phyloP scores from a whole-genome alignment of 768 basidiomycete species.

The Gymnopilus junonius region DNA sequence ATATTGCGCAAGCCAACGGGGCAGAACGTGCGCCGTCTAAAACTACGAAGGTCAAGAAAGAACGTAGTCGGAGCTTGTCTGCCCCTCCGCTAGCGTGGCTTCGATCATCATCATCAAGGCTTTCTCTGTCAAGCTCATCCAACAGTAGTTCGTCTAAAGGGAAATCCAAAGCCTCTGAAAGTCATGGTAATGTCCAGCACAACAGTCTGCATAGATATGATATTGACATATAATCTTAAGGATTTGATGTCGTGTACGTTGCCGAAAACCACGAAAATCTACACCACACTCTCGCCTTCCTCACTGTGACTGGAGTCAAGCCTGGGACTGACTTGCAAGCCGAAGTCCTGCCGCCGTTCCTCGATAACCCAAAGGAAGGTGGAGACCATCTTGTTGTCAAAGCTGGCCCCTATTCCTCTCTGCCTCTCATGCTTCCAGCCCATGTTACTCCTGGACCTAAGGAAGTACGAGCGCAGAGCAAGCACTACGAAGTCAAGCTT shows the following conservation, averaged over 20 bases:
- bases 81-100: conserved; percentile 68
- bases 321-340: conserved; percentile 62
- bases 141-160: conserved; percentile 20
- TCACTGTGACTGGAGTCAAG: conserved; percentile 56
- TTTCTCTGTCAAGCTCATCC: conserved; percentile 15
- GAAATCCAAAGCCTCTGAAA: conserved; percentile 21
- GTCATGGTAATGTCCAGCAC: conserved; percentile 17
- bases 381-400: conserved; percentile 67
- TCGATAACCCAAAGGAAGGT: conserved; percentile 40
- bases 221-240: conserved; percentile 22
- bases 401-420: conserved; percentile 59
- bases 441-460: conserved; percentile 63
- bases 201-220: background rate
- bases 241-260: conserved; percentile 53
- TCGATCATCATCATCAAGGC: conserved; percentile 34
- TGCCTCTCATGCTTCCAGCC: conserved; percentile 60
- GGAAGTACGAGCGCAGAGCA: conserved; percentile 55
- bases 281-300: conserved; percentile 76
- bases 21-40: background rate
- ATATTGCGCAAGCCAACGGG: conserved; percentile 23
- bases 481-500: conserved; percentile 78
- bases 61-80: conserved; percentile 58
- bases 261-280: conserved; percentile 89
- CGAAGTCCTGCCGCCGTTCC: conserved; percentile 60
- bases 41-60: conserved; percentile 22